phyloP scores from a whole-genome alignment of 2,329 filamentous ascomycete genomes.

The Lithohypha guttulata region DNA sequence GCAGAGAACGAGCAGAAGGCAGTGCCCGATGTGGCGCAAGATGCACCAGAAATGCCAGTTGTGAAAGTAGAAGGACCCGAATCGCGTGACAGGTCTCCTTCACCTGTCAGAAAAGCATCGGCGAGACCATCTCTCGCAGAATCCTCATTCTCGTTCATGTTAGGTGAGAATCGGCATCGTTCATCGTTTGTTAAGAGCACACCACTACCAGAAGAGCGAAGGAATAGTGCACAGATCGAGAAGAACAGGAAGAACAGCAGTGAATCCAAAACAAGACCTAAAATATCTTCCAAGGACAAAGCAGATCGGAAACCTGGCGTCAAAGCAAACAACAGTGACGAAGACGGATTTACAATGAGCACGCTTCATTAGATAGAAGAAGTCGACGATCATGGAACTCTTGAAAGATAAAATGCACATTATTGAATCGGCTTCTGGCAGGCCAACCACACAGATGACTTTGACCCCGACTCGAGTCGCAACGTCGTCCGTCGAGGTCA shows the following conservation, averaged over 20 bases:
- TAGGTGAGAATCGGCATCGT: slow-evolving; percentile 34
- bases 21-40: too few species aligned
- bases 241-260: slow-evolving; percentile 24
- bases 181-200: slow-evolving; percentile 38
- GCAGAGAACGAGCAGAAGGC: too few species aligned
- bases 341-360: slow-evolving; percentile 30
- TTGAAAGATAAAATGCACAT: slow-evolving; percentile 8
- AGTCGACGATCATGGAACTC: too few species aligned
- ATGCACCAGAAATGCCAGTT: too few species aligned
- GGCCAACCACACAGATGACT: neutral
- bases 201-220: slow-evolving; percentile 34
- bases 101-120: slow-evolving; percentile 4
- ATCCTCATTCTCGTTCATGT: slow-evolving; percentile 42
- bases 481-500: too few species aligned
- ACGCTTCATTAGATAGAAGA: slow-evolving; percentile 28
- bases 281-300: slow-evolving; percentile 23
- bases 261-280: slow-evolving; percentile 32
- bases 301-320: slow-evolving; percentile 22
- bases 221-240: slow-evolving; percentile 20
- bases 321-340: slow-evolving; percentile 24
- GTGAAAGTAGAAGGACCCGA: neutral
- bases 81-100: neutral
- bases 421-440: neutral
- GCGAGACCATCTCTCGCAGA: slow-evolving; percentile 34
- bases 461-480: too few species aligned